These are phyloP conservation scores for Bipolaris victoriae DNA, from an alignment of 2,329 filamentous ascomycete genomes.

Conservation along the genomic window DNA sequence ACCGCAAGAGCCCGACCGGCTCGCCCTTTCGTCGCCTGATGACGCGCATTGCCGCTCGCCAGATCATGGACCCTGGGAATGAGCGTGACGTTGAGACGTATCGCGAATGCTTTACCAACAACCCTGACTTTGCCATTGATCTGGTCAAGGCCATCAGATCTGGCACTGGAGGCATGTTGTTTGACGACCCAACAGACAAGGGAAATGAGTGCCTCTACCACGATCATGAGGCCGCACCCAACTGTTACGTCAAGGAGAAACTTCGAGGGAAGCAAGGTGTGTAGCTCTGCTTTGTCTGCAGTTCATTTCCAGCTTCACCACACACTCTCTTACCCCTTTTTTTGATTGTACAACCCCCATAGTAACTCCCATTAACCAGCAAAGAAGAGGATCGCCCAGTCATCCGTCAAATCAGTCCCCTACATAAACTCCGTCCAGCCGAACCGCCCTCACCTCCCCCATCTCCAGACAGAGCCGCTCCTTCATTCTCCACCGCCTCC, in stretches of 20 bases:
- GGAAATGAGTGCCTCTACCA: slow-evolving; percentile 57
- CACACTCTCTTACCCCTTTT: slow-evolving; percentile 5
- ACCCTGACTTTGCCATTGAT: slow-evolving; percentile 60
- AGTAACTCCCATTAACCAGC: slow-evolving; percentile 49
- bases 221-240: slow-evolving; percentile 55
- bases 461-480: slow-evolving; percentile 31
- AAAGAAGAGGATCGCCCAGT: slow-evolving; percentile 43
- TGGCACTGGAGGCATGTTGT: slow-evolving; percentile 58
- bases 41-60: slow-evolving; percentile 61
- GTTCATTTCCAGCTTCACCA: slow-evolving; percentile 16
- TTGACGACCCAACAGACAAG: slow-evolving; percentile 58
- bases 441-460: slow-evolving; percentile 41
- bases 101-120: slow-evolving; percentile 57
- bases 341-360: slow-evolving; percentile 25
- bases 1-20: slow-evolving; percentile 52
- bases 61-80: slow-evolving; percentile 62
- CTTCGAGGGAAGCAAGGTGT: slow-evolving; percentile 47
- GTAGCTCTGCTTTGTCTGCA: slow-evolving; percentile 29
- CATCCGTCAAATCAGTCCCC: slow-evolving; percentile 39
- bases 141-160: slow-evolving; percentile 59
- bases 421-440: slow-evolving; percentile 39
- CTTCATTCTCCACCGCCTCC: slow-evolving; percentile 30
- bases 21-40: slow-evolving; percentile 60
- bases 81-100: slow-evolving; percentile 58
- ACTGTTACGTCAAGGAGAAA: slow-evolving; percentile 48